These are phyloP conservation scores for Fusarium sp. DNA, from an alignment of 2,329 filamentous ascomycete genomes.

Conservation along the genomic window DNA sequence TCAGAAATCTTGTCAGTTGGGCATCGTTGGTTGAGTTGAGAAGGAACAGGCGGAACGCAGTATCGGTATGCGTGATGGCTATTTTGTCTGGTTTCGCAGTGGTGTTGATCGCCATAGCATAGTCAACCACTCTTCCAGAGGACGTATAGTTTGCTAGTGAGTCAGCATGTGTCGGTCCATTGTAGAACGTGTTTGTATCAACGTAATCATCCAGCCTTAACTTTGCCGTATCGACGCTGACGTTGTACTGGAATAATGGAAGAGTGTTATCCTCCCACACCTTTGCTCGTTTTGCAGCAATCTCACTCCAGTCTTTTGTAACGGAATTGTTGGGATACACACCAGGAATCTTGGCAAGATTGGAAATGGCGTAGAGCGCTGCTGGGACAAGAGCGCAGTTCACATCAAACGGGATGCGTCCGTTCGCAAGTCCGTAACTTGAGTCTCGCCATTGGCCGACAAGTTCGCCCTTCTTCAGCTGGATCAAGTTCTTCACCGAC, in stretches of 20 bases:
- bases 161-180: slow-evolving; percentile 59
- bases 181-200: slow-evolving; percentile 55
- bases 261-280: slow-evolving; percentile 74
- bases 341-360: slow-evolving; percentile 60
- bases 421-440: slow-evolving; percentile 70
- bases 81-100: slow-evolving; percentile 64
- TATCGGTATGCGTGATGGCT: slow-evolving; percentile 73
- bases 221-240: slow-evolving; percentile 60
- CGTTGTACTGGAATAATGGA: slow-evolving; percentile 64
- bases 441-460: slow-evolving; percentile 76
- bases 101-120: slow-evolving; percentile 69
- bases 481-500: slow-evolving; percentile 67
- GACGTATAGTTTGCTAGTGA: slow-evolving; percentile 53
- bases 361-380: slow-evolving; percentile 69
- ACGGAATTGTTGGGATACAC: slow-evolving; percentile 61
- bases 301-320: slow-evolving; percentile 57
- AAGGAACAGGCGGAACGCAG: slow-evolving; percentile 73
- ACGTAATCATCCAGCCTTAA: slow-evolving; percentile 64
- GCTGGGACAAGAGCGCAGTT: slow-evolving; percentile 74
- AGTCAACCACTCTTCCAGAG: slow-evolving; percentile 61
- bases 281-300: slow-evolving; percentile 65
- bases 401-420: slow-evolving; percentile 74
- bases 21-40: slow-evolving; percentile 70
- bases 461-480: slow-evolving; percentile 65
- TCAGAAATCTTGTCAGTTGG: slow-evolving; percentile 69